A percentile compares a stretch with the other conserved stretches of the same genome.
Conservation (phyloP, 371 early-diverging fungal genomes). For the Batrachochytrium dendrobatidis region DNA sequence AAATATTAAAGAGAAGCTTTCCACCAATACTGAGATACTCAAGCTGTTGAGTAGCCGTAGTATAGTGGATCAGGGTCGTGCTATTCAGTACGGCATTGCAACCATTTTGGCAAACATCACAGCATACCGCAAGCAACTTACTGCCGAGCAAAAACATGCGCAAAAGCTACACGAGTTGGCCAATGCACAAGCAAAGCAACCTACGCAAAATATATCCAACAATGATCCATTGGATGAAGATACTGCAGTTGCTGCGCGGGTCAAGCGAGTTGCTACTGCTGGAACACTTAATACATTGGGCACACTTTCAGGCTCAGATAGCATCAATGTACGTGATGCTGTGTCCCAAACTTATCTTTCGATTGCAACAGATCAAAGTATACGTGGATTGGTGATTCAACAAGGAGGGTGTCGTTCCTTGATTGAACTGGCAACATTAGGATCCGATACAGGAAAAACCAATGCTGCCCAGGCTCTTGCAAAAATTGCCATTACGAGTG, state of each 20-base stretch:
- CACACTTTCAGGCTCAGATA: constrained; percentile 43
- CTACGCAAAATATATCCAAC: constrained; percentile 4
- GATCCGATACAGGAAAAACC: constrained; percentile 12
- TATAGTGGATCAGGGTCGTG: constrained; percentile 30
- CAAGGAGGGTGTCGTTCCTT: constrained; percentile 69
- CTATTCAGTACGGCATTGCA: constrained; percentile 60
- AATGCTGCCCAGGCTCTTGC: constrained; percentile 78
- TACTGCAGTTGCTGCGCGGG: constrained; percentile 46
- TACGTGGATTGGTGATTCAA: constrained; percentile 74
- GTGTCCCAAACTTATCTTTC: constrained; percentile 61
- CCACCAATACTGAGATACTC: constrained; percentile 47
- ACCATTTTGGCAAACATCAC: constrained; percentile 66
- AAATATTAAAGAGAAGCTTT: constrained; percentile 54
- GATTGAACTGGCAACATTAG: constrained; percentile 29
- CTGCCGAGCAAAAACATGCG: constrained; percentile 75
- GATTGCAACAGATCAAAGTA: constrained; percentile 58
- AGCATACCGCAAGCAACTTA: constrained; percentile 54
- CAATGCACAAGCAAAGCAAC: constrained; percentile 14
- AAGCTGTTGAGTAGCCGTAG: constrained; percentile 48
- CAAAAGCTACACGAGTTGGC: constrained; percentile 63
- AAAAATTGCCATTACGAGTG: constrained; percentile 81
- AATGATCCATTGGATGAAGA: constrained; percentile 45
- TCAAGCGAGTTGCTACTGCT: constrained; percentile 24
- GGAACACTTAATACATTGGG: constrained; percentile 55
- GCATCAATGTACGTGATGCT: constrained; percentile 50